Base-by-base conservation (phyloP, 345 rosid species). In the Linum usitatissimum region DNA sequence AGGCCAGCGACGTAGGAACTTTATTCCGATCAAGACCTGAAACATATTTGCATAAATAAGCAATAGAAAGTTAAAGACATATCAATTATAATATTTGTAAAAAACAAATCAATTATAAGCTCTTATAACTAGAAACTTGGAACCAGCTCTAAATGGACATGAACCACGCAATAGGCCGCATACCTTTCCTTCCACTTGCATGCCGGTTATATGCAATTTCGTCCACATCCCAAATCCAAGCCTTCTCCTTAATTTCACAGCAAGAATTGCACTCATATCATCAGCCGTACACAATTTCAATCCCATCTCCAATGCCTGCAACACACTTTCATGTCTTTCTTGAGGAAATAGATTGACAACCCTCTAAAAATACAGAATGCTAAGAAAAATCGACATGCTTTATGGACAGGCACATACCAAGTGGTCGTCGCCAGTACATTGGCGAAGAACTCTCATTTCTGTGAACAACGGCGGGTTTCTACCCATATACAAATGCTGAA, bases 151-250 rank as follows among this genome's bases (percentile, higher is more conserved):
- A 45, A 15, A 45, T 45, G 14, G 8, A 10, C 15, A 45, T 45
- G 4, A 4, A 15, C 51, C 1, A 45, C 2, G 51, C 51, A 14
- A 45, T 45, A 45, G 51, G 15, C 51, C 15, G 10, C 20, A n/a
- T 78, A 88, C 99, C 96, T 90, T 93, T 66, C 99, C 99, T 75
- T 87, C 96, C 14, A 90, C 82, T 77, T 93, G 99, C 92, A 93
- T 87, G 76, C 92, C 83, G 30, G 97, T 93, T 68, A 93, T 67
- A 74, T 93, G 94, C 83, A 93, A 75, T 82, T 81, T 90, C 7
- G 97, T 72, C 96, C 88, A 83, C 79, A 93, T 80, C 69, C 99
- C 97, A 73, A 92, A 87, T 66, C 99, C 99, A 15, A 93, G 78
- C 73, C 91, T 82, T 68, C 76, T 93, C 75, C 92, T 83, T 49